Evolutionary conservation across 2,329 filamentous ascomycete species (phyloP).

Genomic region (Helminthosporium solani): DNA sequence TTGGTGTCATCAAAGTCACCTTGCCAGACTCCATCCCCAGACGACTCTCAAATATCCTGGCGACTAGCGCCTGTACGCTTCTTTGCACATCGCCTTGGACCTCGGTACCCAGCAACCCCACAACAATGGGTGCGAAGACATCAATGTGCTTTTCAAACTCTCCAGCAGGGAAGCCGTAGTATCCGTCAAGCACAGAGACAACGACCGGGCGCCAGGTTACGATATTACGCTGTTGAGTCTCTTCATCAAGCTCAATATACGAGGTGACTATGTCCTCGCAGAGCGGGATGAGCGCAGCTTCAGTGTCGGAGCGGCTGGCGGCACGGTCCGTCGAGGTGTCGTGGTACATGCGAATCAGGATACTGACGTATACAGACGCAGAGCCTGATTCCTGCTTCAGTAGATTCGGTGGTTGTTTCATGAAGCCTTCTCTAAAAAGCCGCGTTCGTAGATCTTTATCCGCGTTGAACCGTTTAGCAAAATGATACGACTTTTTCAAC

Average conservation of each 20-base stretch:
- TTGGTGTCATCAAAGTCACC: conserved; percentile 27
- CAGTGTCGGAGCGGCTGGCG: conserved; percentile 77
- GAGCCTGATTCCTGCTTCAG: conserved; percentile 95
- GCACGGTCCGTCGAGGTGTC: conserved; percentile 82
- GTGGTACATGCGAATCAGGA: conserved; percentile 95
- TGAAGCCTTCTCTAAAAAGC: conserved; percentile 96
- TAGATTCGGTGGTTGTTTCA: conserved; percentile 98
- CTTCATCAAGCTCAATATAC: conserved; percentile 86
- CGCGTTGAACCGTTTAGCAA: conserved; percentile 95
- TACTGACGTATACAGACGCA: conserved; percentile 91
- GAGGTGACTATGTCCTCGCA: conserved; percentile 91
- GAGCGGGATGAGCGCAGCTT: conserved; percentile 87
- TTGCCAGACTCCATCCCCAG: conserved; percentile 18
- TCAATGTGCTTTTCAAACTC: conserved; percentile 79
- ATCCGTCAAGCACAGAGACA: conserved; percentile 93
- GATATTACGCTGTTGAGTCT: conserved; percentile 95
- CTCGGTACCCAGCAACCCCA: conserved; percentile 81
- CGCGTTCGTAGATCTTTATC: conserved; percentile 94
- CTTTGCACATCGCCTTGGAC: conserved; percentile 75
- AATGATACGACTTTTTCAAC: conserved; percentile 93
- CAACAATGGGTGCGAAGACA: conserved; percentile 81
- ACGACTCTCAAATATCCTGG: conserved; percentile 71
- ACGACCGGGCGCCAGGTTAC: conserved; percentile 96
- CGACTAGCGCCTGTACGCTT: conserved; percentile 74
- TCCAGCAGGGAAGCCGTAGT: conserved; percentile 74